Percentiles rank a stretch among this genome's conserved stretches.
phyloP scores from a whole-genome alignment of 495 filamentous ascomycete species.

The Parathielavia hyrcaniae region DNA sequence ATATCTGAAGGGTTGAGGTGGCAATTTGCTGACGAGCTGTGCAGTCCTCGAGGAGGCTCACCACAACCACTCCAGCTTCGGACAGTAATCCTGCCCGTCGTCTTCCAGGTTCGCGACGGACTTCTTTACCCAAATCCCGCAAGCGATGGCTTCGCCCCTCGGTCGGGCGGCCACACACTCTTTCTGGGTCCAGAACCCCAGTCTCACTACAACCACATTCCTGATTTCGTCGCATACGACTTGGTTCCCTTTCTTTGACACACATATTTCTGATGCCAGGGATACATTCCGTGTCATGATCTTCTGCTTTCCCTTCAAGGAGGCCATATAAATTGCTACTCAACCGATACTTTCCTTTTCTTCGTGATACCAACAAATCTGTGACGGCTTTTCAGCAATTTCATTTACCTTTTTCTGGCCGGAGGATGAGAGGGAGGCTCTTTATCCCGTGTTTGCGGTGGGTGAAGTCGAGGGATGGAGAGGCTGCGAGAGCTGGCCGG shows the following conservation, averaged over 20 bases:
- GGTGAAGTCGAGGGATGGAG: too few species aligned
- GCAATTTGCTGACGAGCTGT: not conserved
- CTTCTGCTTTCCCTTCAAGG: not conserved
- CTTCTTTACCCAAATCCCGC: not conserved
- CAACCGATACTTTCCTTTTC: not conserved
- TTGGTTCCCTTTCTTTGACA: constrained; percentile 6
- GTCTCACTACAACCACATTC: not conserved
- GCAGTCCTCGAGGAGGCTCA: constrained; percentile 17
- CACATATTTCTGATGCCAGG: not conserved
- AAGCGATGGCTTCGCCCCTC: constrained; percentile 1
- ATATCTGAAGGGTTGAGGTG: not conserved
- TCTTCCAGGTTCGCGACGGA: constrained; percentile 6
- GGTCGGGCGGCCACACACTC: constrained; percentile 11
- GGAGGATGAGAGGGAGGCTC: not conserved
- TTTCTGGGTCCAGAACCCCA: not conserved
- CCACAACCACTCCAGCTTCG: constrained; percentile 9
- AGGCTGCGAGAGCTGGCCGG: too few species aligned
- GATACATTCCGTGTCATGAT: not conserved
- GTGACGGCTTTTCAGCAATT: constrained; percentile 16
- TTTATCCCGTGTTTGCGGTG: not conserved
- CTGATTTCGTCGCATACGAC: constrained; percentile 4
- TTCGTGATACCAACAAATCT: constrained; percentile 13
- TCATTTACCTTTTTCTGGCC: constrained; percentile 3
- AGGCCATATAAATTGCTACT: not conserved
- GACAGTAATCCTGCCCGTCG: not conserved